phyloP scores from a whole-genome alignment of 179 eudicot species.

The Sideroxylon spinosum region DNA sequence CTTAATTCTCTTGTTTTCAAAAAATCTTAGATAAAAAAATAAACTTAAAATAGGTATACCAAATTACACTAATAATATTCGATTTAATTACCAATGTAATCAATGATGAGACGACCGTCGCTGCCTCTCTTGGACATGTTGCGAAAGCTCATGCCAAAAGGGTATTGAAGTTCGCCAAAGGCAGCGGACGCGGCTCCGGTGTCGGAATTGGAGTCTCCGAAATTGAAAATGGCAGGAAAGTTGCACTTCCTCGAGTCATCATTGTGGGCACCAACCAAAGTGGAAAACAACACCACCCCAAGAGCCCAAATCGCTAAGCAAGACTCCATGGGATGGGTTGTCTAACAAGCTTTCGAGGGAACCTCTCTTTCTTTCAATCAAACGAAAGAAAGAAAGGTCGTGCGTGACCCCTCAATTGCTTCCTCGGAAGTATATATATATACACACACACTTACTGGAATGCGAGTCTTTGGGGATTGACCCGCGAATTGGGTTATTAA shows the following conservation, averaged over 20 bases:
- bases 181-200: background rate
- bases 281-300: background rate
- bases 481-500: background rate
- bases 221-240: conserved; percentile 12
- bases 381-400: background rate
- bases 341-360: background rate
- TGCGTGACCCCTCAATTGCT: background rate
- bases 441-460: background rate
- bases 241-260: background rate
- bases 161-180: background rate
- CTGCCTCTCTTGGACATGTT: background rate
- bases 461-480: background rate
- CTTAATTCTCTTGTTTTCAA: too few species aligned
- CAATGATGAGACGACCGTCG: conserved; percentile 4
- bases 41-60: too few species aligned
- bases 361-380: background rate
- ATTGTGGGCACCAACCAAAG: background rate
- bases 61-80: too few species aligned
- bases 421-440: background rate
- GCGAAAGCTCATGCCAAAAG: background rate
- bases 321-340: background rate
- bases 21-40: too few species aligned
- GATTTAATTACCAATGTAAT: background rate
- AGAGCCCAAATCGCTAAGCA: background rate
- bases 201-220: conserved; percentile 13